Conservation (phyloP, 352 stramenopile species). For the Phytophthora agathidicida region DNA sequence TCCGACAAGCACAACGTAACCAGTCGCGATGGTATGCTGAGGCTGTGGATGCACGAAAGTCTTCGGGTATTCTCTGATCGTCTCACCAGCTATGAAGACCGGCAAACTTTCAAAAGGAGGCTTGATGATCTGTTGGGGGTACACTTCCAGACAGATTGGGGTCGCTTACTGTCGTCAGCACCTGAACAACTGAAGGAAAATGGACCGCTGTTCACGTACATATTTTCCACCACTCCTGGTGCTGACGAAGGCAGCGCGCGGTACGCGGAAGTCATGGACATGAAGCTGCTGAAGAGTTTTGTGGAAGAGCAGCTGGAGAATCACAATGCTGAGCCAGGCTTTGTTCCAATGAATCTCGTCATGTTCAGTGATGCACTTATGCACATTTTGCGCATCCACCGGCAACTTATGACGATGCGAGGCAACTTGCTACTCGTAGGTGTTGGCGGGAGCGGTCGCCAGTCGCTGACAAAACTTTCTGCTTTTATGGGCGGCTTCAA, state of each 20-base stretch:
- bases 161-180: constrained; percentile 53
- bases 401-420: constrained; percentile 85
- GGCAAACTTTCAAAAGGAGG: constrained; percentile 89
- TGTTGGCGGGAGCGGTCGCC: constrained; percentile 90
- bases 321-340: constrained; percentile 90
- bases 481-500: constrained; percentile 91
- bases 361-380: constrained; percentile 92
- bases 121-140: constrained; percentile 77
- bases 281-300: constrained; percentile 88
- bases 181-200: constrained; percentile 81
- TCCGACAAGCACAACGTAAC: constrained; percentile 77
- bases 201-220: constrained; percentile 82
- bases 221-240: constrained; percentile 54
- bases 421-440: constrained; percentile 93
- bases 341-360: constrained; percentile 90
- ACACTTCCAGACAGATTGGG: constrained; percentile 85
- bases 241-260: constrained; percentile 40
- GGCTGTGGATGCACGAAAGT: constrained; percentile 92
- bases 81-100: constrained; percentile 89
- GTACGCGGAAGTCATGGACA: constrained; percentile 86
- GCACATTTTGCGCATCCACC: constrained; percentile 92
- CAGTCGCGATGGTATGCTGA: constrained; percentile 71
- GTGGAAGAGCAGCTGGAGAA: constrained; percentile 92
- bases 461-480: constrained; percentile 89
- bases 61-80: constrained; percentile 92